Conservation (phyloP, 371 early-diverging fungal genomes). For the Chytridium lagenaria region DNA sequence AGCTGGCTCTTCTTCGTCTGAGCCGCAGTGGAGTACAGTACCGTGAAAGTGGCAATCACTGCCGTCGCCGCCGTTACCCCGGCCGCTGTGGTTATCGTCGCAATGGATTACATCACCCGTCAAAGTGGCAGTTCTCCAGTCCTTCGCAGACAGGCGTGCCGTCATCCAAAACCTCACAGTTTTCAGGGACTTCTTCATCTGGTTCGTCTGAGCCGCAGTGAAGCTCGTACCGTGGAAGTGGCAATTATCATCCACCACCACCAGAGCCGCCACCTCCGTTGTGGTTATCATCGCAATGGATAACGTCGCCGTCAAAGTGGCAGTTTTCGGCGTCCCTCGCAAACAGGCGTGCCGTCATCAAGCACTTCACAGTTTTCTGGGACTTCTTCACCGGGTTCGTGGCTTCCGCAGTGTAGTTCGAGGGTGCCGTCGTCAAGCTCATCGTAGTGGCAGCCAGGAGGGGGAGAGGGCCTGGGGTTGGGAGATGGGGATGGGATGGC, state of each 20-base stretch:
- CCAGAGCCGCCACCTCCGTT: not conserved
- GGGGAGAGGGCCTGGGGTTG: not conserved
- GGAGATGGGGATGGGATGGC: not conserved
- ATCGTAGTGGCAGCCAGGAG: not conserved
- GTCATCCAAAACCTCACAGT: not conserved
- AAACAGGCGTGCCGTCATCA: not conserved
- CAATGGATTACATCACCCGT: not conserved
- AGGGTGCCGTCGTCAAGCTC: constrained; percentile 2
- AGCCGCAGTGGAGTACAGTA: no score
- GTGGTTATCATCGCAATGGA: not conserved
- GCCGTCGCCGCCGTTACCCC: not conserved
- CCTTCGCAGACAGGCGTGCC: not conserved
- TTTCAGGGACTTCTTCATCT: not conserved
- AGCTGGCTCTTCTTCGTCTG: no score
- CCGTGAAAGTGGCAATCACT: no score
- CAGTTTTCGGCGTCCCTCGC: not conserved
- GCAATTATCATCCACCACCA: not conserved
- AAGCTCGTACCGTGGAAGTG: no score
- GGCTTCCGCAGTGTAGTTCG: constrained; percentile 2
- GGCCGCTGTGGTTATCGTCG: not conserved
- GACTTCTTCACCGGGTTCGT: not conserved
- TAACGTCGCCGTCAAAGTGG: not conserved
- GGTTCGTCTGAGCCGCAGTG: no score
- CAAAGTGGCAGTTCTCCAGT: not conserved
- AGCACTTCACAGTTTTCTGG: not conserved